Evolutionary conservation across 2,329 filamentous ascomycete species (phyloP).

Genomic region (Arthroderma uncinatum): DNA sequence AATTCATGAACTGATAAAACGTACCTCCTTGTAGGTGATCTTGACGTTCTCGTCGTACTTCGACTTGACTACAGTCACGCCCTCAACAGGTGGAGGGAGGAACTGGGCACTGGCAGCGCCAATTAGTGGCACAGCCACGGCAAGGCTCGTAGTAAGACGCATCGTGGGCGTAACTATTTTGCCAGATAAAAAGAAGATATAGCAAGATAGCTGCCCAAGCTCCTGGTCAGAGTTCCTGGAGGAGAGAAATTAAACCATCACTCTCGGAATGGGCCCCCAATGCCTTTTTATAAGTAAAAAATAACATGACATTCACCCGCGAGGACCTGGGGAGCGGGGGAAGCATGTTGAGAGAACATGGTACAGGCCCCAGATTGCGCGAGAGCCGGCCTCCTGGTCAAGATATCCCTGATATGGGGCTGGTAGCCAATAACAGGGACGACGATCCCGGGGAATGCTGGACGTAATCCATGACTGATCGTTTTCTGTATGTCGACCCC

Average conservation of each 20-base stretch:
- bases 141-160: slow-evolving; percentile 5
- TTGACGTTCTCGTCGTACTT: slow-evolving; percentile 29
- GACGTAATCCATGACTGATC: not conserved
- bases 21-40: slow-evolving; percentile 39
- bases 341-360: not conserved
- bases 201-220: not conserved
- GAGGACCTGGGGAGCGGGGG: not conserved
- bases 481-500: not conserved
- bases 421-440: not conserved
- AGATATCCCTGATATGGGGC: not conserved
- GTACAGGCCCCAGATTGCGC: not conserved
- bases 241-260: not conserved
- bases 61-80: slow-evolving; percentile 33
- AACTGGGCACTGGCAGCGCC: slow-evolving; percentile 6
- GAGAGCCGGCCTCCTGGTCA: not conserved
- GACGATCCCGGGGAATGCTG: not conserved
- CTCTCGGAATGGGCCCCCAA: not conserved
- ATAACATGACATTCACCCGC: not conserved
- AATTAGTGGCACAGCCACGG: slow-evolving; percentile 1
- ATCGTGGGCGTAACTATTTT: not conserved
- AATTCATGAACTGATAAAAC: not conserved
- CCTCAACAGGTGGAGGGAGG: slow-evolving; percentile 34
- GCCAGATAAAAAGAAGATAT: not conserved
- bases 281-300: not conserved
- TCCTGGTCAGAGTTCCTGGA: not conserved